Evolutionary conservation across 192 early-diverging fungal genomes (phyloP), one percentile per base, ranked within the genome.

Genomic region (Blastocladiella britannica): DNA sequence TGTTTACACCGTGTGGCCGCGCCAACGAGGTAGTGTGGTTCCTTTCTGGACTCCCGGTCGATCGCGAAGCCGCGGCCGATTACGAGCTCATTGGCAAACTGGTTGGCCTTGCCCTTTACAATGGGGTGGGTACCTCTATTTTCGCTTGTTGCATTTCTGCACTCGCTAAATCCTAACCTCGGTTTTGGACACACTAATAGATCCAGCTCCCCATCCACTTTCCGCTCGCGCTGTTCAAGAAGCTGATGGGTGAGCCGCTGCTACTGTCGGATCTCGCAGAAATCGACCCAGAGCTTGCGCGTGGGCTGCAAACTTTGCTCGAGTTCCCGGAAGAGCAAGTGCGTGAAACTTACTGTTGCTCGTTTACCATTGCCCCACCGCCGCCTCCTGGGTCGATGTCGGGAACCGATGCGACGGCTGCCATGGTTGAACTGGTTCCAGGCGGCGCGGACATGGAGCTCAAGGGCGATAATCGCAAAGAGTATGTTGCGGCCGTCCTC

Each of bases 71-170:
- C n/a, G n/a, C 18, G 31, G 80, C 81, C 43, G 88, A 96, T 68
- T 91, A 85, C 62, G 81, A 84, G 28, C 75, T 96, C 52, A 79
- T 90, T 0, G 92, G 92, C 3, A 81, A 81, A 30, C 70, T 96
- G 9, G 75, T 96, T 53, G 92, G 92, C n/a, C 64, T 96, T 26
- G 91, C 92, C 5, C 85, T 93, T 47, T 91, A 91, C 65, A 90
- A 96, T 63, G 78, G 80, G 26, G 86, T 87, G 26, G 1, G 5
- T 1, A 1, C 18, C 31, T 7, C 31, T 7, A 7, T 43, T 1
- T 43, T 43, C 9, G 31, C 18, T 43, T 43, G 31, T 7, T 6
- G 5, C 3, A n/a, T n/a, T n/a, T n/a, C n/a, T n/a, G n/a, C n/a
- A n/a, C n/a, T n/a, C n/a, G n/a, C n/a, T n/a, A n/a, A n/a, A n/a